Evolutionary conservation across 225 moss, liverwort and hornwort genomes (phyloP).

Genomic region (Rhytidiadelphus loreus): DNA sequence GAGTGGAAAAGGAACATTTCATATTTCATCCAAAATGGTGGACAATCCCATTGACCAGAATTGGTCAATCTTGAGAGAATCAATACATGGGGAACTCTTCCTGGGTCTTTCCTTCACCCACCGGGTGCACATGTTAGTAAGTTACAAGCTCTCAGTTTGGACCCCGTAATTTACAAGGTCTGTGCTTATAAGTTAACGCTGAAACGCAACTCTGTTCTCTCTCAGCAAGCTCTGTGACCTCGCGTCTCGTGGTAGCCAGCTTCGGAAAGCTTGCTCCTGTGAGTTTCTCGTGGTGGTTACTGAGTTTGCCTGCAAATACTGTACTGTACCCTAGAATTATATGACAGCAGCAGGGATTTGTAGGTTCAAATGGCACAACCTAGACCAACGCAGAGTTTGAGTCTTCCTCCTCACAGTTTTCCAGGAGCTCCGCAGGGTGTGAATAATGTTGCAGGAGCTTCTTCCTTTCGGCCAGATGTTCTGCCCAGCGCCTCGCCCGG

Average conservation of each 20-base stretch:
- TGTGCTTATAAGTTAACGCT: too few species aligned
- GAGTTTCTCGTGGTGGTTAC: neutral
- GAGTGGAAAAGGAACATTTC: too few species aligned
- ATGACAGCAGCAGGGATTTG: neutral
- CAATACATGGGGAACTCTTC: too few species aligned
- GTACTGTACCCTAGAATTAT: too few species aligned
- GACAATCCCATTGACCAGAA: too few species aligned
- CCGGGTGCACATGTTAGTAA: too few species aligned
- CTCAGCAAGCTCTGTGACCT: neutral
- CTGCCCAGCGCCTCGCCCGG: neutral
- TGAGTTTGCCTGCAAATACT: neutral
- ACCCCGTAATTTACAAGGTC: too few species aligned
- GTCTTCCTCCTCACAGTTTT: neutral
- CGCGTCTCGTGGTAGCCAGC: neutral
- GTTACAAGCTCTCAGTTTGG: too few species aligned
- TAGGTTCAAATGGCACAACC: neutral
- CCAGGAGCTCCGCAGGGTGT: neutral
- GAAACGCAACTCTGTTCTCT: neutral
- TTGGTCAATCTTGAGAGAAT: too few species aligned
- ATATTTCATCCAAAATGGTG: too few species aligned
- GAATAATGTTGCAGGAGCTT: neutral
- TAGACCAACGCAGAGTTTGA: neutral
- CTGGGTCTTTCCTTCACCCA: too few species aligned
- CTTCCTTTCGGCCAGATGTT: neutral
- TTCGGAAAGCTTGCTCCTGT: neutral